Conservation (phyloP, 805 yeast genomes). For the Suhomyces canberraensis region DNA sequence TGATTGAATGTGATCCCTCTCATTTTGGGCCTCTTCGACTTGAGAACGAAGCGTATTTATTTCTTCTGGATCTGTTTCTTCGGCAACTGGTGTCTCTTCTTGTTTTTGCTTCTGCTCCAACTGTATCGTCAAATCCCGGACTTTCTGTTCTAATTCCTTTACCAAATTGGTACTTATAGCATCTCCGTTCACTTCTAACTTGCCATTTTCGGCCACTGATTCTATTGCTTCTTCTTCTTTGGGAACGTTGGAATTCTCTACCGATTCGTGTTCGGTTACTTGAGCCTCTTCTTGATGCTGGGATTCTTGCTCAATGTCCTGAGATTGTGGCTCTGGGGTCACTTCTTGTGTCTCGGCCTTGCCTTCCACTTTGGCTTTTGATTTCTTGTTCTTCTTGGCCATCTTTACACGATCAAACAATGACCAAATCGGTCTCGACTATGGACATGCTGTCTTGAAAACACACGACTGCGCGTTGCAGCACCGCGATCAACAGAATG, state of each 20-base stretch:
- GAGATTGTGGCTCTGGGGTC: neutral
- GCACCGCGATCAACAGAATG: neutral
- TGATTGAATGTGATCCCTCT: constrained; percentile 54
- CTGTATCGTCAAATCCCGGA: constrained; percentile 6
- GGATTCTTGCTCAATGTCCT: neutral
- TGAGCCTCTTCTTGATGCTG: neutral
- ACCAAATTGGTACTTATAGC: neutral
- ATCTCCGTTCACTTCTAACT: neutral
- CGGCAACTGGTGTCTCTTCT: too few relatives aligned
- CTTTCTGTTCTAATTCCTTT: constrained; percentile 6
- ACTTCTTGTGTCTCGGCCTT: neutral
- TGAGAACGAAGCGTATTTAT: constrained; percentile 6
- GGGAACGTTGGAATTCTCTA: too few relatives aligned
- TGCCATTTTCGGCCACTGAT: neutral
- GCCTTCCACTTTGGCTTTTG: constrained; percentile 12
- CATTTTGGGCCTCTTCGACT: constrained; percentile 24
- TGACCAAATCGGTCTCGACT: too few relatives aligned
- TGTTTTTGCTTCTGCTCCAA: constrained; percentile 3
- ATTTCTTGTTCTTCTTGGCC: constrained; percentile 22
- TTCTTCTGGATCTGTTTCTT: constrained; percentile 15
- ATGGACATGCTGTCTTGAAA: neutral
- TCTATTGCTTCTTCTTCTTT: too few relatives aligned
- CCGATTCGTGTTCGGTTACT: neutral
- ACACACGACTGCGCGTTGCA: neutral
- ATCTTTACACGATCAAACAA: too few relatives aligned